These are phyloP conservation scores for Lachancea waltii DNA, from an alignment of 805 yeast species.

Conservation along the genomic window DNA sequence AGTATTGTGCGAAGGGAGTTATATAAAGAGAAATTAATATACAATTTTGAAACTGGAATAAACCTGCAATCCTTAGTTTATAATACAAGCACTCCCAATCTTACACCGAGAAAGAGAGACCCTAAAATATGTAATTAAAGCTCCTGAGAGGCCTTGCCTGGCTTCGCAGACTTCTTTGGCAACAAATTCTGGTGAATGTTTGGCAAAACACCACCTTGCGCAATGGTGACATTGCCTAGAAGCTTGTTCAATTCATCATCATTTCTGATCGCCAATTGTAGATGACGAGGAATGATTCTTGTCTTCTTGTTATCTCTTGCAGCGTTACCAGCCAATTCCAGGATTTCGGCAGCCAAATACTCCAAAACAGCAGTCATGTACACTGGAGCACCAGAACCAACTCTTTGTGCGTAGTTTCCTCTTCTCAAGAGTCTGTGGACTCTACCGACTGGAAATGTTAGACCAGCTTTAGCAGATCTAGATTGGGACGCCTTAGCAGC, in stretches of 20 bases:
- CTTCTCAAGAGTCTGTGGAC: slow-evolving; percentile 90
- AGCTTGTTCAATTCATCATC: slow-evolving; percentile 95
- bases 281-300: slow-evolving; percentile 95
- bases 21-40: too few relatives aligned
- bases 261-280: slow-evolving; percentile 94
- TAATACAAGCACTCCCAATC: slow-evolving; percentile 5
- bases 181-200: slow-evolving; percentile 86
- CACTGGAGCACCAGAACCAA: slow-evolving; percentile 97
- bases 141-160: slow-evolving; percentile 54
- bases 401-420: slow-evolving; percentile 94
- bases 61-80: slow-evolving; percentile 9
- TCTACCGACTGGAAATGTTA: slow-evolving; percentile 98
- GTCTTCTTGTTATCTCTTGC: slow-evolving; percentile 98
- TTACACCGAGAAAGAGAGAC: slow-evolving; percentile 1
- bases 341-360: slow-evolving; percentile 90
- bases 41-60: slow-evolving; percentile 5
- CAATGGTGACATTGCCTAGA: slow-evolving; percentile 84
- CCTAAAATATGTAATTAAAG: slow-evolving; percentile 34
- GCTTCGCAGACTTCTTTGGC: slow-evolving; percentile 58
- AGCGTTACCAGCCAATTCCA: slow-evolving; percentile 95
- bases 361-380: slow-evolving; percentile 92
- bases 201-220: slow-evolving; percentile 97
- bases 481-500: slow-evolving; percentile 90
- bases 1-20: too few relatives aligned
- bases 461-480: slow-evolving; percentile 94